Evolutionary conservation across 352 stramenopile genomes (phyloP).

Genomic region (Elongisporangium anandrum): DNA sequence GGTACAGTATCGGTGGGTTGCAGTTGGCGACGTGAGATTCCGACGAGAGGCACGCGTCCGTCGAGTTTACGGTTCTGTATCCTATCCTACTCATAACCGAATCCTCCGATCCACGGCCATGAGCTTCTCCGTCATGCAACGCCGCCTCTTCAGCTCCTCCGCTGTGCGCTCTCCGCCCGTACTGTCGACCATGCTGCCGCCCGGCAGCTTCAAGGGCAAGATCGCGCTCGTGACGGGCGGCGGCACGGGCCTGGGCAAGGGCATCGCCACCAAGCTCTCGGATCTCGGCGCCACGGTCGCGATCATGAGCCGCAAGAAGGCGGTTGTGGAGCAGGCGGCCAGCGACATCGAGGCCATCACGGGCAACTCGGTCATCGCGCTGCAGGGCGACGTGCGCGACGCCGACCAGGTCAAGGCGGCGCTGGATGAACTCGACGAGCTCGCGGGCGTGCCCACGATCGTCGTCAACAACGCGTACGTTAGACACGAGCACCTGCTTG

Average conservation of each 20-base stretch:
- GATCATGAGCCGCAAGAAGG: slow-evolving; percentile 93
- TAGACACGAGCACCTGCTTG: not conserved
- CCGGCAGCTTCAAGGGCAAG: slow-evolving; percentile 61
- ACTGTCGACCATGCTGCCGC: slow-evolving; percentile 62
- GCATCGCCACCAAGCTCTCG: slow-evolving; percentile 91
- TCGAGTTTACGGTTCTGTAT: too few species aligned
- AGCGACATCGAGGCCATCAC: slow-evolving; percentile 70
- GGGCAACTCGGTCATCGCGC: slow-evolving; percentile 55
- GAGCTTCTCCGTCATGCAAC: not conserved
- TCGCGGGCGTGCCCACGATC: slow-evolving; percentile 64
- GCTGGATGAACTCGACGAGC: slow-evolving; percentile 71
- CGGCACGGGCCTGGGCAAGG: slow-evolving; percentile 92
- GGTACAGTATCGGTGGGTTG: not conserved
- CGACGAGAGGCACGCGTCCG: not conserved
- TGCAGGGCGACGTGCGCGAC: slow-evolving; percentile 88
- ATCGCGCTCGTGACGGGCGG: slow-evolving; percentile 95
- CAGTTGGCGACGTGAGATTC: not conserved
- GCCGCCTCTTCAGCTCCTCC: not conserved
- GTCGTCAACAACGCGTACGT: slow-evolving; percentile 75
- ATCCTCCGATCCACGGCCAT: not conserved
- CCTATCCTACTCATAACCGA: not conserved
- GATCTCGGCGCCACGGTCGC: slow-evolving; percentile 91
- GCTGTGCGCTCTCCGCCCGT: slow-evolving; percentile 23
- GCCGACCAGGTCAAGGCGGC: slow-evolving; percentile 81
- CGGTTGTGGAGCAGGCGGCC: slow-evolving; percentile 85